Conservation (phyloP, 2,329 filamentous ascomycete genomes). For the Pseudocercospora crystallina region DNA sequence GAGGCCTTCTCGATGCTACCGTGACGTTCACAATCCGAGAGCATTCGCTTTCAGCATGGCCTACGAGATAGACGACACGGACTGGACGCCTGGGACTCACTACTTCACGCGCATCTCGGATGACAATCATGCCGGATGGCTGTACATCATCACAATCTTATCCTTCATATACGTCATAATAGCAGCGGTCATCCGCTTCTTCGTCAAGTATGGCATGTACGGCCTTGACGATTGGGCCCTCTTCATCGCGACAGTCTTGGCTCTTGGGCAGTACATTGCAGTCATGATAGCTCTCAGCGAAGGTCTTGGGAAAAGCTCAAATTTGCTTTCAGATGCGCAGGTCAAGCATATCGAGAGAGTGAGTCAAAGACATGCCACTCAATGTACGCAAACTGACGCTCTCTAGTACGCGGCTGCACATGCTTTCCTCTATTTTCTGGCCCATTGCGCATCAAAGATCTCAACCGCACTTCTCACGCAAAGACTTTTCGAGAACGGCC, state of each 20-base stretch:
- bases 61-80: slow-evolving; percentile 12
- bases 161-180: slow-evolving; percentile 23
- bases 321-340: slow-evolving; percentile 6
- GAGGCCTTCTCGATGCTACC: no score
- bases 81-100: slow-evolving; percentile 19
- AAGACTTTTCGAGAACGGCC: slow-evolving; percentile 21
- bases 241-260: slow-evolving; percentile 24
- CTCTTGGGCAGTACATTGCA: slow-evolving; percentile 25
- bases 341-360: slow-evolving; percentile 14
- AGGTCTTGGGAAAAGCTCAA: slow-evolving; percentile 20
- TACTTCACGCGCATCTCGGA: slow-evolving; percentile 21
- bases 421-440: slow-evolving; percentile 17
- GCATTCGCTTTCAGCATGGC: neutral
- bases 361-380: neutral
- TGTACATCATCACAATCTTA: slow-evolving; percentile 23
- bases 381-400: neutral
- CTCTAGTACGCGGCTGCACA: slow-evolving; percentile 16
- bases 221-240: slow-evolving; percentile 33
- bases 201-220: slow-evolving; percentile 25
- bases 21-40: no score
- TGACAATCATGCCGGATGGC: slow-evolving; percentile 20
- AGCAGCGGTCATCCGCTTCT: slow-evolving; percentile 18
- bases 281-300: slow-evolving; percentile 21
- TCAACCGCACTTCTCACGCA: slow-evolving; percentile 23
- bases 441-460: slow-evolving; percentile 20